Evolutionary conservation across 1,284 basidiomycete species (phyloP).

Genomic region (Microbotryum intermedium): DNA sequence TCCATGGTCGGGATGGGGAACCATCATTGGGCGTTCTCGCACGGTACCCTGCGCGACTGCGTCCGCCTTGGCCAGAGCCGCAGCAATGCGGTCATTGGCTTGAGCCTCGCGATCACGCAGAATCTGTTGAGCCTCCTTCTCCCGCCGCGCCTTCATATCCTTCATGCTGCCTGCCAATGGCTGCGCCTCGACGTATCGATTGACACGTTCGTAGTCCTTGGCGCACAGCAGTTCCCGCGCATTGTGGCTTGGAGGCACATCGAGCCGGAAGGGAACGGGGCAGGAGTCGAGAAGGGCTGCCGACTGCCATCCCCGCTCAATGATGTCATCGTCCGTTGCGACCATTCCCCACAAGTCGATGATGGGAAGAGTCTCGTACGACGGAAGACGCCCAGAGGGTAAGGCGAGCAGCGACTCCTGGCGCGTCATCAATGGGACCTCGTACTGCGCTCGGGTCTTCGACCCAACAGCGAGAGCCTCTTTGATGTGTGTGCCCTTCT

Average conservation of each 20-base stretch:
- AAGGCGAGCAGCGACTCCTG: slow-evolving; percentile 45
- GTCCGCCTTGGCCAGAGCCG: too few species aligned
- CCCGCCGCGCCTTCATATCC: too few species aligned
- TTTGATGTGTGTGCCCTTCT: slow-evolving; percentile 67
- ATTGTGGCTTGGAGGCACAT: slow-evolving; percentile 32
- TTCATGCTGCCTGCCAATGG: slow-evolving; percentile 4
- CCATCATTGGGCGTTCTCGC: too few species aligned
- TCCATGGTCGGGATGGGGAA: too few species aligned
- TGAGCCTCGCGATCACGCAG: too few species aligned
- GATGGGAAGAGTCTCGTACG: slow-evolving; percentile 51
- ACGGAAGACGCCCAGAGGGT: slow-evolving; percentile 50
- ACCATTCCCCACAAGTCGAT: slow-evolving; percentile 59
- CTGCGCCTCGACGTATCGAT: slow-evolving; percentile 14
- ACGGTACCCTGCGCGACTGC: too few species aligned
- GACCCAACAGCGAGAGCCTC: slow-evolving; percentile 10
- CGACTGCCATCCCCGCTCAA: slow-evolving; percentile 40
- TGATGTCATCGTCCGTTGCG: slow-evolving; percentile 45
- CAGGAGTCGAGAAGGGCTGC: slow-evolving; percentile 28
- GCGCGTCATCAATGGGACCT: slow-evolving; percentile 54
- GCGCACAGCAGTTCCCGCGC: slow-evolving; percentile 42
- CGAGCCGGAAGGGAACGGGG: slow-evolving; percentile 6
- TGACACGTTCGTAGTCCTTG: slow-evolving; percentile 19
- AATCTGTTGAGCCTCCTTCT: too few species aligned
- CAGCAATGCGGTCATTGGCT: too few species aligned
- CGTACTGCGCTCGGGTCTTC: slow-evolving; percentile 56